Base-by-base conservation (phyloP, 2,329 filamentous ascomycete genomes). In the Colletotrichum coccodes region DNA sequence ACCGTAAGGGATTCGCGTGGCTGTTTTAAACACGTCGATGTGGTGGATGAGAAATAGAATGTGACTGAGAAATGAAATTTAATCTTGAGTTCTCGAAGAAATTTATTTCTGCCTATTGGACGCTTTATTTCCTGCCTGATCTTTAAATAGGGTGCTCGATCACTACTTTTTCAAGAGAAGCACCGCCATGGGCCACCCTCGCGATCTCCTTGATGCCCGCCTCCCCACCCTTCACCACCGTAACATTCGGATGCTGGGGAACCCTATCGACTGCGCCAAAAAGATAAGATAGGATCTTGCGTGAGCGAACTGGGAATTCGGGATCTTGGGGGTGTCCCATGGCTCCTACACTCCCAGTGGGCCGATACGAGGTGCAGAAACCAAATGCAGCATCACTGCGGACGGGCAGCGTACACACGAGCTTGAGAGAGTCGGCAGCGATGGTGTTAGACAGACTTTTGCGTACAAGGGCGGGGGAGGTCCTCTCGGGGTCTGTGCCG, bases 361-460 rank as follows among this genome's bases (percentile, higher is more conserved):
- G 56, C 11, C 62, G 46, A 8, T 65, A 65, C 3, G 56, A 46
- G 7, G 47, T 65, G 30, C 62, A 60, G 12, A 60, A 60, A 16
- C 62, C 56, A 16, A 60, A 65, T 6, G 38, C 46, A 1, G 26
- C 6, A 2, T 65, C 56, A 5, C 34, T 28, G 7, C 4, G 21
- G 3, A 65, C 30, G 4, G 62, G 62, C 6, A 60, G 62, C 4
- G 62, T 65, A 30, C 62, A 60, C 8, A n/a, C 56, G 9, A 65
- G 38, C 30, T 12, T 53, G 12, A 57, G 9, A 6, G 36, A 6
- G 6, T 38, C 36, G 8, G 14, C 21, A 5, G 1, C 4, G 2
- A 21, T 28, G 9, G n/a, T 36, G 6, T 23, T 21, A 0, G 62
- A 60, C 21, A 60, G 34, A 18, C 56, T 52, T 21, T 30, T 46